Conservation (phyloP, 2,329 filamentous ascomycete species). For the Sarocladium kiliense region DNA sequence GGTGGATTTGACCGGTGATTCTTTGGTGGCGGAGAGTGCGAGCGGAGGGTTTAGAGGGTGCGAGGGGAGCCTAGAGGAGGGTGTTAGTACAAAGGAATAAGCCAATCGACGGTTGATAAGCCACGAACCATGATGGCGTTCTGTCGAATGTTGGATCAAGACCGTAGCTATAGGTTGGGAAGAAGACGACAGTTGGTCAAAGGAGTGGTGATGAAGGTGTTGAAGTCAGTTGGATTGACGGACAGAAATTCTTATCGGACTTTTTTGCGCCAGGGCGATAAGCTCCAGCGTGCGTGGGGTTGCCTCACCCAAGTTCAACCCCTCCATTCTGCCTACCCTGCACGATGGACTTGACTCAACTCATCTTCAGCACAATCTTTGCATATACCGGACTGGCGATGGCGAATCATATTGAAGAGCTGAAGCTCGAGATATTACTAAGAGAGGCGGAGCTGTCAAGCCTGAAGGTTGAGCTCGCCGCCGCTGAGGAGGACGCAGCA, state of each 20-base stretch:
- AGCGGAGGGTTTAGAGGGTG: conserved; percentile 47
- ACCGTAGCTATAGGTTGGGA: neutral
- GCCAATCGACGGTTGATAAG: neutral
- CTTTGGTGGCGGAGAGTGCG: conserved; percentile 51
- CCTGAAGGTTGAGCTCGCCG: conserved; percentile 38
- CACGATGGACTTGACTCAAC: neutral
- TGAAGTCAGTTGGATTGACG: neutral
- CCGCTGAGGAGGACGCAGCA: neutral
- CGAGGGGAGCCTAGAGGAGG: conserved; percentile 20
- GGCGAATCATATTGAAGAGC: conserved; percentile 34
- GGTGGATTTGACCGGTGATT: conserved; percentile 42
- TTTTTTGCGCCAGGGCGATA: neutral
- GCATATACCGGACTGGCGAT: neutral
- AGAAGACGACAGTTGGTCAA: too few species aligned
- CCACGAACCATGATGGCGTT: conserved; percentile 12
- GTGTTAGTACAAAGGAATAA: fast-evolving
- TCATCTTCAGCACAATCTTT: too few species aligned
- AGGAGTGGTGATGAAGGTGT: neutral
- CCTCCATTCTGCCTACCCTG: neutral
- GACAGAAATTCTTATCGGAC: conserved; percentile 7
- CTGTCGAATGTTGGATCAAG: neutral
- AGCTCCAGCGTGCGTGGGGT: too few species aligned
- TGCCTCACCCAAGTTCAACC: neutral
- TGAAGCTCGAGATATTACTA: conserved; percentile 42
- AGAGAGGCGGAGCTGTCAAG: conserved; percentile 42